Evolutionary conservation across 2,329 filamentous ascomycete genomes (phyloP).

Genomic region (Botrytis cinerea): DNA sequence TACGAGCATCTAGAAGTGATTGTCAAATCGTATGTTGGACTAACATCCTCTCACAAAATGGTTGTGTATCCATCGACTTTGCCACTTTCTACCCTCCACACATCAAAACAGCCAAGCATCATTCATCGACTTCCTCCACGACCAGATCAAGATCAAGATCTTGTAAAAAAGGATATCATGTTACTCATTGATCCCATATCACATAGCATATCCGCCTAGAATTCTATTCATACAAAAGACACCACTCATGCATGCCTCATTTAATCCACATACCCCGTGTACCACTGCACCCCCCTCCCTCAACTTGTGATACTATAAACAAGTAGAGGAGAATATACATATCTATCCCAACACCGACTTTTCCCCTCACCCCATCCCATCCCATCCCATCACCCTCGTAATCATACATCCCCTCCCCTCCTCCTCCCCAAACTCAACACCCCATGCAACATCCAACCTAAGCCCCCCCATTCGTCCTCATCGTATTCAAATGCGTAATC

Average conservation of each 20-base stretch:
- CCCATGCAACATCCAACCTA: background rate
- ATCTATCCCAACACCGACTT: background rate
- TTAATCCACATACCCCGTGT: background rate
- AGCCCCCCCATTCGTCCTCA: constrained; percentile 45
- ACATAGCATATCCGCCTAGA: background rate
- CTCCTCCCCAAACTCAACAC: background rate
- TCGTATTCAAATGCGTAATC: constrained; percentile 77
- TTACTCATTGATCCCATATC: background rate
- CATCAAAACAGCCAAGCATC: background rate
- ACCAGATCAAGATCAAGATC: background rate
- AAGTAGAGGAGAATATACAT: background rate
- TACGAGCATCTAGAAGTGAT: background rate
- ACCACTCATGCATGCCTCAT: background rate
- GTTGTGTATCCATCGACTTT: background rate
- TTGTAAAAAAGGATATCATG: background rate
- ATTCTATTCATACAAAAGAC: constrained; percentile 9
- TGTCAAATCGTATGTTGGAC: background rate
- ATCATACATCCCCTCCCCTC: constrained; percentile 8
- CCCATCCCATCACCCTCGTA: no score
- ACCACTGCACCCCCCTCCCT: no score
- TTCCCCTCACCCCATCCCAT: background rate
- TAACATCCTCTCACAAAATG: background rate
- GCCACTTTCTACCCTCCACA: background rate
- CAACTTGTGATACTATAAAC: background rate
- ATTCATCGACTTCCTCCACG: background rate